A percentile compares a stretch with the other conserved stretches of the same genome.
Conservation (phyloP, 1,139 yeast species). For the Saccharomycopsis crataegensis region DNA sequence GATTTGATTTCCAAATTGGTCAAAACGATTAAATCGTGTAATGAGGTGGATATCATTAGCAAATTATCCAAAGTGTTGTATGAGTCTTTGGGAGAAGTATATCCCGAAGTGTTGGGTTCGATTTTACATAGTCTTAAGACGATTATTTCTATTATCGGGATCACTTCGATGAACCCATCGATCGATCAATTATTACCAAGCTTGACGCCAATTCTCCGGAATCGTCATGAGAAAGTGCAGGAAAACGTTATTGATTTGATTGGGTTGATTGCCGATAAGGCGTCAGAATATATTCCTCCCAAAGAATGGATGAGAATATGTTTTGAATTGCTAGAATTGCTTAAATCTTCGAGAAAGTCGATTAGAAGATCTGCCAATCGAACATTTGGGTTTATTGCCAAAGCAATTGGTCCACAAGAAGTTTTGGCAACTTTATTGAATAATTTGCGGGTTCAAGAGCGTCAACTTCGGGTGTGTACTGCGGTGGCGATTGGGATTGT, state of each 20-base stretch:
- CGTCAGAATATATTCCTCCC: slow-evolving; percentile 83
- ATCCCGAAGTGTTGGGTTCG: slow-evolving; percentile 89
- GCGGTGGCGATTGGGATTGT: slow-evolving; percentile 98
- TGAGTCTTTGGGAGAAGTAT: slow-evolving; percentile 92
- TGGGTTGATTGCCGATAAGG: slow-evolving; percentile 75
- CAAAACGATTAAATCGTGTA: slow-evolving; percentile 61
- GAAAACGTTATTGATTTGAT: slow-evolving; percentile 74
- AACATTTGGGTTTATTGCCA: slow-evolving; percentile 87
- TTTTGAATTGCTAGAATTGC: slow-evolving; percentile 81
- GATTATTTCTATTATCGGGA: slow-evolving; percentile 44
- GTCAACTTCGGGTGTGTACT: slow-evolving; percentile 93
- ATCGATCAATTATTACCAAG: slow-evolving; percentile 79
- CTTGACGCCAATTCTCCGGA: slow-evolving; percentile 83
- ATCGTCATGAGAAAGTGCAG: slow-evolving; percentile 88
- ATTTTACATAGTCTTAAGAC: slow-evolving; percentile 62
- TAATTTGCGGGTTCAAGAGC: slow-evolving; percentile 85
- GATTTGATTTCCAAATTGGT: slow-evolving; percentile 65
- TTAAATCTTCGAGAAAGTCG: slow-evolving; percentile 74
- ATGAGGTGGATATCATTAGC: slow-evolving; percentile 53
- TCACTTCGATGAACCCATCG: slow-evolving; percentile 65
- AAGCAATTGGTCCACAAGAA: slow-evolving; percentile 94
- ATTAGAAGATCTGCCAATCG: slow-evolving; percentile 82
- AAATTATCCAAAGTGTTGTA: slow-evolving; percentile 72
- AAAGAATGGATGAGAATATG: slow-evolving; percentile 98
- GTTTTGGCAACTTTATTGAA: slow-evolving; percentile 78